phyloP scores from a whole-genome alignment of 2,329 filamentous ascomycete genomes.

The Beauveria rudraprayagi region DNA sequence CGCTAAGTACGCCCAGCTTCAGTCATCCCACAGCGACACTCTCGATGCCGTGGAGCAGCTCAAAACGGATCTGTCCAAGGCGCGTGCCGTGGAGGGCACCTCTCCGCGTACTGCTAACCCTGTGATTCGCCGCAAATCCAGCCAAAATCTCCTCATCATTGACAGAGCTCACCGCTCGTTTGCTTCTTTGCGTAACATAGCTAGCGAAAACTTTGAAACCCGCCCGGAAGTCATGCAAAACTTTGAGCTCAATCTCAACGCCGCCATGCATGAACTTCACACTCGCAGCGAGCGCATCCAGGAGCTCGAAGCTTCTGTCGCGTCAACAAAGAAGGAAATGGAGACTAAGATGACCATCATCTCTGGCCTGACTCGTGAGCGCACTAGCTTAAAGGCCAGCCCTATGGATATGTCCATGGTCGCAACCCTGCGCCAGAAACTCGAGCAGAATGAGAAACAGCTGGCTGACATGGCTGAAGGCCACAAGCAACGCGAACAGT shows the following conservation, averaged over 20 bases:
- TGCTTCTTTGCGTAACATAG: constrained; percentile 80
- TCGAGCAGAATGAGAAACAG: constrained; percentile 78
- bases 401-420: constrained; percentile 90
- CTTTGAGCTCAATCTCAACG: constrained; percentile 85
- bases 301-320: constrained; percentile 77
- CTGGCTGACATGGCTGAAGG: constrained; percentile 65
- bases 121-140: constrained; percentile 89
- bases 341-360: constrained; percentile 96
- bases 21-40: constrained; percentile 72
- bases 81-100: constrained; percentile 52
- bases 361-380: constrained; percentile 82
- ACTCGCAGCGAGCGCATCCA: constrained; percentile 81
- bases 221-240: constrained; percentile 80
- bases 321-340: constrained; percentile 86
- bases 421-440: constrained; percentile 76
- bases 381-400: constrained; percentile 76
- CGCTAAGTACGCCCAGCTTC: constrained; percentile 73
- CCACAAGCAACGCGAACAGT: constrained; percentile 65
- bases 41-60: constrained; percentile 84
- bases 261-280: constrained; percentile 88
- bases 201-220: constrained; percentile 73
- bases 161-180: constrained; percentile 91
- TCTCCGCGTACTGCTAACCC: constrained; percentile 59
- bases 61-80: constrained; percentile 75
- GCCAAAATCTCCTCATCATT: constrained; percentile 76